Evolutionary conservation across 192 early-diverging fungal species (phyloP), one percentile per base, ranked within the genome.

Genomic region (Lobosporangium transversale): DNA sequence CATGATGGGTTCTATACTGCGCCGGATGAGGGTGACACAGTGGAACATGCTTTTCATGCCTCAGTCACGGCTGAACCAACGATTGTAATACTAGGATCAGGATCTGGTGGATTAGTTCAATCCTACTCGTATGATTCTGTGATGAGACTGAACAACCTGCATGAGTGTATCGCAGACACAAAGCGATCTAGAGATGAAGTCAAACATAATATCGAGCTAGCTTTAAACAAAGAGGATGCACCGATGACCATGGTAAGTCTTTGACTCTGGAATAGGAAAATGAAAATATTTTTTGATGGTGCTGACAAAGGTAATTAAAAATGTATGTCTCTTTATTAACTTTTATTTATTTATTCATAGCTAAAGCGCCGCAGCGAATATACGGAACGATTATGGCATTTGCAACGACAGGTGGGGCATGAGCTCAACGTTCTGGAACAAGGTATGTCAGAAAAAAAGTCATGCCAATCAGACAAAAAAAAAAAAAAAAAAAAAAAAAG

Each of bases 101-200:
- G 50, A 20, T 54, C 51, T 26, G 40, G 14, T 10, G 32, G 40
- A 35, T 59, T 70, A 21, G 83, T 79, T 44, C 80, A 64, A 33
- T 88, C 86, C 32, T 88, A 88, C 53, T 86, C 83, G 0, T 86
- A 85, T 51, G 75, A 83, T 32, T 66, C 68, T 29, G 78, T 86
- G 48, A 79, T 86, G 78, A 70, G 82, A 47, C 58, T 83, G 51
- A 80, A 78, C 50, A 81, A 73, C 47, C 32, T 81, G 42, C 79
- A 80, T 23, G 75, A 78, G 43, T 80, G 79, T 62, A 64, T 83
- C 59, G 67, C 64, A 20, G 82, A 83, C 53, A 81, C 74, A 26
- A 62, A 78, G 27, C 63, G 45, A 31, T 83, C 82, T 21, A 70
- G 79, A 33, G 73, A 83, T 23, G 79, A 80, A 30, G 63, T 80